Base-by-base conservation (phyloP, 305 asterid species). In the Withania somnifera region DNA sequence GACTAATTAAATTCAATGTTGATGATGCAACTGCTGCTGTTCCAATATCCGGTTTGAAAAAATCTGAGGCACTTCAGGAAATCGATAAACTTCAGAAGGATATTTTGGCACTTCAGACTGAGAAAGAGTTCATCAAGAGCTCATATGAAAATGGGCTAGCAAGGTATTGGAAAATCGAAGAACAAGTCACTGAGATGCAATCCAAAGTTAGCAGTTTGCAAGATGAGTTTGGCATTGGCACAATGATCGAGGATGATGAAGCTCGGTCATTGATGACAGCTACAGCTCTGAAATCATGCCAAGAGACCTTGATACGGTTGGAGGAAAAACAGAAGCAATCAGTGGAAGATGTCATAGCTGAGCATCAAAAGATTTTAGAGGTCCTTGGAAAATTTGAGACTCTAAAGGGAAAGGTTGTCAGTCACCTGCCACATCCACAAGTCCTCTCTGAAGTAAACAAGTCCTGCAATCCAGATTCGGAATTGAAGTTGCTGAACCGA, bases 161-260 rank as follows among this genome's bases (percentile, higher is more conserved):
- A 28, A 87, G 67, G 81, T 89, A 86, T 28, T 84, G 90, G 91
- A 82, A 57, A 22, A 87, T 89, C 11, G 91, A 87, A 66, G 88
- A 84, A 20, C 81, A 52, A 53, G 83, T 84, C 30, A 87, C 83
- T 38, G 88, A 79, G 71, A 30, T 87, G 86, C 91, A 89, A 82
- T 81, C 82, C 20, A 80, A 82, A 81, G 88, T 87, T 30, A 81
- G 87, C 76, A 76, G 19, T 85, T 87, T 89, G 79, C 91, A 89
- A 53, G 91, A 89, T 86, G 91, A 89, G 84, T 89, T 89, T 75
- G 87, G 88, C 38, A 79, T 87, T 73, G 85, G 88, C n/a, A 83
- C 83, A 20, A 86, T 84, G 32, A 89, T 89, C 4, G 91, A 87
- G 66, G 91, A 89, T 61, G 89, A 87, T 32, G 90, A 84, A 78